Evolutionary conservation across 2,329 filamentous ascomycete genomes (phyloP).

Genomic region (Colletotrichum spaethianum): DNA sequence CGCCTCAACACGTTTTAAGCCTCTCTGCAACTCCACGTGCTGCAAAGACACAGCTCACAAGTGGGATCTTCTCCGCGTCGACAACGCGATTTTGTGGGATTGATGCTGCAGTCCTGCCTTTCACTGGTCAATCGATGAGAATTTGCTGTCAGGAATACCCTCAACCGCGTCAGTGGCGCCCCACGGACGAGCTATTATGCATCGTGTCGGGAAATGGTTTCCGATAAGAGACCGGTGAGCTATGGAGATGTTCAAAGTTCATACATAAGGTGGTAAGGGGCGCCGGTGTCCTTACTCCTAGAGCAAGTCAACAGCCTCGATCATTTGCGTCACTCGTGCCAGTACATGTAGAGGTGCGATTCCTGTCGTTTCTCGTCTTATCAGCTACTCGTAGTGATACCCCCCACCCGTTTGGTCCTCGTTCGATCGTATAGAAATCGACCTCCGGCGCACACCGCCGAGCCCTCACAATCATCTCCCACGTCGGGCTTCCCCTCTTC

Average conservation of each 20-base stretch:
- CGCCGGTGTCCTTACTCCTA: too few species aligned
- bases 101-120: not conserved
- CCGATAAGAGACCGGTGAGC: constrained; percentile 4
- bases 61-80: not conserved
- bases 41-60: constrained; percentile 1
- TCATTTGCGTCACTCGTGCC: not conserved
- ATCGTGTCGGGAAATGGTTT: constrained; percentile 22
- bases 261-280: not conserved
- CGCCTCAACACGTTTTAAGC: constrained; percentile 7
- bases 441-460: not conserved
- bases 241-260: not conserved
- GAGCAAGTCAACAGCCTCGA: not conserved
- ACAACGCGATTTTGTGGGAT: not conserved
- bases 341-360: not conserved
- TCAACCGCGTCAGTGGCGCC: constrained; percentile 19
- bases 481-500: too few species aligned
- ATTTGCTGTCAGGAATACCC: not conserved
- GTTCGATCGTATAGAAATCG: not conserved
- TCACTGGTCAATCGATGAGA: not conserved
- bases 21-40: constrained; percentile 19
- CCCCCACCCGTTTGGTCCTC: not conserved
- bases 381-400: not conserved
- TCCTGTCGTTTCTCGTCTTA: not conserved
- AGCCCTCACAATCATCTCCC: too few species aligned
- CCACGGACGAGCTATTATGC: constrained; percentile 8